Conservation (phyloP, 768 basidiomycete genomes). For the Zangia roseola region DNA sequence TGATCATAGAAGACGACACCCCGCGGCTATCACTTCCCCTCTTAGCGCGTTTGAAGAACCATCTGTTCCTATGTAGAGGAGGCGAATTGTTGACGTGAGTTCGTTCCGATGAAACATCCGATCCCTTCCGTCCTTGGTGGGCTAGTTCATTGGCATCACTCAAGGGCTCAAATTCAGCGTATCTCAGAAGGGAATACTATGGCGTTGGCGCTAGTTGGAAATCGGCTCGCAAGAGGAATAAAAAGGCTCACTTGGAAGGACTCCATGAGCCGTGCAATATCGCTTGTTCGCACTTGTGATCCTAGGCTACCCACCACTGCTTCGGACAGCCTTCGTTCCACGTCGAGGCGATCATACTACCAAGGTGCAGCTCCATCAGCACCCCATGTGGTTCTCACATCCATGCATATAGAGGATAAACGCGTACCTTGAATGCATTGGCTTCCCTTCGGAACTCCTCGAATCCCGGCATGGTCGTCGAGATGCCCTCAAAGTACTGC, state of each 20-base stretch:
- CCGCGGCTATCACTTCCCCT: conserved; percentile 28
- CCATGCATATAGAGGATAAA: background rate
- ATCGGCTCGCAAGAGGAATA: background rate
- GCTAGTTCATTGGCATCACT: conserved; percentile 27
- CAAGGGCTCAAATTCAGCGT: conserved; percentile 63
- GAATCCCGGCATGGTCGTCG: conserved; percentile 57
- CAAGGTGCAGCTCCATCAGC: conserved; percentile 4
- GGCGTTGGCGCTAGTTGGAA: background rate
- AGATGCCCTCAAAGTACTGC: conserved; percentile 69
- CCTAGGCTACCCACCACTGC: conserved; percentile 40
- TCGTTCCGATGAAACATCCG: conserved; percentile 38
- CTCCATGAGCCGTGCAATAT: conserved; percentile 82
- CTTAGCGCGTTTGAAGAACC: conserved; percentile 29
- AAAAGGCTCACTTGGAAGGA: conserved; percentile 60
- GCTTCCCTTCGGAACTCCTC: conserved; percentile 73
- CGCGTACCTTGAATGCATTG: conserved; percentile 71
- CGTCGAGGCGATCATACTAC: conserved; percentile 74
- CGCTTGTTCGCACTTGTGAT: conserved; percentile 66
- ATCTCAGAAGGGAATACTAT: conserved; percentile 68
- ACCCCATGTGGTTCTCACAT: background rate
- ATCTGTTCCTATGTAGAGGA: conserved; percentile 27
- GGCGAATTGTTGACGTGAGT: conserved; percentile 40
- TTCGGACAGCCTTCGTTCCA: conserved; percentile 61
- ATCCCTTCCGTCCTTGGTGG: conserved; percentile 28
- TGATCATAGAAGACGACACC: conserved; percentile 30